Percentiles rank a stretch among this genome's conserved stretches.
Conservation (phyloP, 192 early-diverging fungal species). For the Lobulomyces angularis region DNA sequence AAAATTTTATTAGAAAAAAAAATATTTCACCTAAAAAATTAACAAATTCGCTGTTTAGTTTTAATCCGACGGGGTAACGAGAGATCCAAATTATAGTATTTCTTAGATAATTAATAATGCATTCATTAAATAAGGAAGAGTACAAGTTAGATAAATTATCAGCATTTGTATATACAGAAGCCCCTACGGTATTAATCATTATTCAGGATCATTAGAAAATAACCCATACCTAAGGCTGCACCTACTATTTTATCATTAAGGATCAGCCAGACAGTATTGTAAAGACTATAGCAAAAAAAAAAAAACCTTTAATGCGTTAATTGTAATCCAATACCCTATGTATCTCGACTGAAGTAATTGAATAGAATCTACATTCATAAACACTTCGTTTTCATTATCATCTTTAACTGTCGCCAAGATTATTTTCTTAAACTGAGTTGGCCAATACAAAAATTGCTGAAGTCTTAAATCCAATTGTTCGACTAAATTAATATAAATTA, state of each 20-base stretch:
- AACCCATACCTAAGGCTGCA: conserved; percentile 49
- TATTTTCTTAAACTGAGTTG: conserved; percentile 68
- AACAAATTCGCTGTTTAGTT: conserved; percentile 83
- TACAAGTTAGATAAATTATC: neutral
- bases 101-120: conserved; percentile 58
- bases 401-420: too few species aligned
- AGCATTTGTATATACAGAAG: neutral
- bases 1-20: conserved; percentile 71
- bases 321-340: conserved; percentile 43
- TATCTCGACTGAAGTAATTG: conserved; percentile 55
- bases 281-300: conserved; percentile 47
- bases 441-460: conserved; percentile 76
- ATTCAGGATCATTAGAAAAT: neutral
- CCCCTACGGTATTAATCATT: neutral
- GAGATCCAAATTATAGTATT: conserved; percentile 79
- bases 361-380: conserved; percentile 40
- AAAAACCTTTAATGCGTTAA: conserved; percentile 7
- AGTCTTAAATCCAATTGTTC: conserved; percentile 83
- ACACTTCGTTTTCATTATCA: conserved; percentile 45
- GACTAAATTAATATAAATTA: conserved; percentile 23
- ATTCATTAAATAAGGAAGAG: conserved; percentile 24
- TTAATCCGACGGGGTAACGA: conserved; percentile 86
- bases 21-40: conserved; percentile 85
- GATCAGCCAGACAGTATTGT: conserved; percentile 93
- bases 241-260: conserved; percentile 86